phyloP scores from a whole-genome alignment of 805 yeast genomes.

The Grigorovia yakushimaensis region DNA sequence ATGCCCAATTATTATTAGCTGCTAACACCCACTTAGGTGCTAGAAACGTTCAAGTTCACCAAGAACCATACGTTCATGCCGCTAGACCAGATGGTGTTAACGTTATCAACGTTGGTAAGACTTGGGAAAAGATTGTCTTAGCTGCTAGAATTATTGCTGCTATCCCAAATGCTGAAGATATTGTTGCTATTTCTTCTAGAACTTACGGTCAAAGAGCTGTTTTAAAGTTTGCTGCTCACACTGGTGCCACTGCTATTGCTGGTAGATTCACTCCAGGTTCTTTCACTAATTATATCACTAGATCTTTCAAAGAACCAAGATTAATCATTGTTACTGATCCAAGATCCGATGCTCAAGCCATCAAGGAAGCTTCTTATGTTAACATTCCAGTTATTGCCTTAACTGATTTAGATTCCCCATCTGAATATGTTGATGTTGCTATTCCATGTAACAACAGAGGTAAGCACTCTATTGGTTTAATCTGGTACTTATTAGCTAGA shows the following conservation, averaged over 20 bases:
- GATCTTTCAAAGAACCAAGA: conserved; percentile 99
- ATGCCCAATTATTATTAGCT: conserved; percentile 97
- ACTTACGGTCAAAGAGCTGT: conserved; percentile 99
- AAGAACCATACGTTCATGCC: conserved; percentile 67
- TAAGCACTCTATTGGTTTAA: conserved; percentile 98
- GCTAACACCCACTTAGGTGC: conserved; percentile 99
- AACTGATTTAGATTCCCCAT: conserved; percentile 97
- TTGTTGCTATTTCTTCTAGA: conserved; percentile 98
- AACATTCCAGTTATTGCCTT: conserved; percentile 99
- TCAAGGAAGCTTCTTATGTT: conserved; percentile 99
- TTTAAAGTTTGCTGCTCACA: conserved; percentile 98
- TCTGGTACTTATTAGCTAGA: conserved; percentile 99
- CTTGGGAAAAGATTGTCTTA: conserved; percentile 98
- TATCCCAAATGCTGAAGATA: conserved; percentile 96
- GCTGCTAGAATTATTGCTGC: conserved; percentile 99
- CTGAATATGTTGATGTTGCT: conserved; percentile 98
- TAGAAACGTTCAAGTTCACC: conserved; percentile 80
- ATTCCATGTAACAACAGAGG: conserved; percentile 99
- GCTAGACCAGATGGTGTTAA: conserved; percentile 99
- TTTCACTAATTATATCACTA: conserved; percentile 99
- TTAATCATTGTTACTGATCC: conserved; percentile 98
- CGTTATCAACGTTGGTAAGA: conserved; percentile 96
- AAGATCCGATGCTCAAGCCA: conserved; percentile 99
- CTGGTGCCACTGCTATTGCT: conserved; percentile 99
- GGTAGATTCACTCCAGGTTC: conserved; percentile 99